Evolutionary conservation across 768 basidiomycete species (phyloP), one percentile per base, ranked within the genome.

Genomic region (Hygrophoropsis aurantiaca): DNA sequence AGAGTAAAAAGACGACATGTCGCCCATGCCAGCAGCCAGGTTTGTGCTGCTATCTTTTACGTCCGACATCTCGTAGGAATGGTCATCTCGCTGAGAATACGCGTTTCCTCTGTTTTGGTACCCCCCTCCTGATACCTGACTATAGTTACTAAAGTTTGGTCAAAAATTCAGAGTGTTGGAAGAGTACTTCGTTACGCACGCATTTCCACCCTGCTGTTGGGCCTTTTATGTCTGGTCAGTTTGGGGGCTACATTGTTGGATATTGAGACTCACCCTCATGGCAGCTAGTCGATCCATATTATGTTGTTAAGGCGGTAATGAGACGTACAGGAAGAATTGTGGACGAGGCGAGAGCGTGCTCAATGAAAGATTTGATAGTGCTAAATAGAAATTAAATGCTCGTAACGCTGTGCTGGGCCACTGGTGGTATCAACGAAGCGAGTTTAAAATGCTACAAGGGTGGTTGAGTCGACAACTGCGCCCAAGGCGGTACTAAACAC

Each of bases 281-380:
- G 86, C 88, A 58, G 89, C 91, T 55, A 94, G 79, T 77, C 92
- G 82, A 74, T 94, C 91, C 80, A 92, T 83, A 55, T 47, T 56
- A 25, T 40, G 49, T 62, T 63, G 92, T 89, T 84, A 90, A 46
- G 44, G 13, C 87, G 56, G 58, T 67, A 54, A 49, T 42, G 49
- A 40, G 50, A 51, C 60, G 52, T 63, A 51, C 40, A 30, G 6
- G 27, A 30, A 30, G 27, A 30, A n/a, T n/a, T n/a, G n/a, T n/a
- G n/a, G n/a, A 48, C 47, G 55, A 55, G 47, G 45, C 46, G 26
- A 44, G 27, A 39, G 27, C 25, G 23, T 6, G 48, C 26, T 43
- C 33, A 23, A 21, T 11, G 35, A 21, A 34, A 41, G 44, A 40
- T 15, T 32, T 37, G n/a, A 34, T 21, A 16, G 18, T 27, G 13